Conservation (phyloP, 306 rosid genomes). For the Alnus glutinosa region DNA sequence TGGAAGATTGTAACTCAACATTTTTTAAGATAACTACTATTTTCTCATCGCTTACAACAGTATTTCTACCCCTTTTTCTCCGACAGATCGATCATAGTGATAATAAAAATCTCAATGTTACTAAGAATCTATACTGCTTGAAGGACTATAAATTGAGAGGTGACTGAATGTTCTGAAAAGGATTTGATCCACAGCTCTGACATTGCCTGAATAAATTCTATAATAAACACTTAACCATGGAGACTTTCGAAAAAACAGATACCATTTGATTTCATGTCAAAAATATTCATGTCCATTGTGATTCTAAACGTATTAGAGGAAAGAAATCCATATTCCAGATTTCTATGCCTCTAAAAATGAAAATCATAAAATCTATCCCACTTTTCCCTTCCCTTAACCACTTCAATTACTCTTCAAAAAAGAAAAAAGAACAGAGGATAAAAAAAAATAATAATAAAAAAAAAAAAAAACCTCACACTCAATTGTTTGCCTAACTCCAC, state of each 20-base stretch:
- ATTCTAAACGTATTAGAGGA: neutral
- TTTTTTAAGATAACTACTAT: neutral
- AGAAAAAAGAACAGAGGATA: neutral
- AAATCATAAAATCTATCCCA: neutral
- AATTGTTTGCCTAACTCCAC: neutral
- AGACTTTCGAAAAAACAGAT: no score
- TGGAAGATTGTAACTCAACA: neutral
- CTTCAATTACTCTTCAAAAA: neutral
- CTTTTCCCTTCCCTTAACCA: neutral
- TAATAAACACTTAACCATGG: no score
- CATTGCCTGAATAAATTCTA: neutral
- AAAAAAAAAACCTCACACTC: neutral
- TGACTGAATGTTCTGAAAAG: neutral
- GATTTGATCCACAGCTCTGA: neutral
- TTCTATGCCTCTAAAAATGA: neutral
- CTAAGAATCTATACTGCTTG: neutral
- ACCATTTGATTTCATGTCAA: no score
- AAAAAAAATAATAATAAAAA: no score
- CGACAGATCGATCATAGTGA: neutral
- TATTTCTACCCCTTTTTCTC: neutral
- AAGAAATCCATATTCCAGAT: neutral
- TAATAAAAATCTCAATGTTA: neutral
- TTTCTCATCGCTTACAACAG: neutral
- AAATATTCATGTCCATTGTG: neutral
- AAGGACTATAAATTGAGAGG: neutral